phyloP scores from a whole-genome alignment of 1,284 basidiomycete genomes.

The Microbotryomycetes sp. region DNA sequence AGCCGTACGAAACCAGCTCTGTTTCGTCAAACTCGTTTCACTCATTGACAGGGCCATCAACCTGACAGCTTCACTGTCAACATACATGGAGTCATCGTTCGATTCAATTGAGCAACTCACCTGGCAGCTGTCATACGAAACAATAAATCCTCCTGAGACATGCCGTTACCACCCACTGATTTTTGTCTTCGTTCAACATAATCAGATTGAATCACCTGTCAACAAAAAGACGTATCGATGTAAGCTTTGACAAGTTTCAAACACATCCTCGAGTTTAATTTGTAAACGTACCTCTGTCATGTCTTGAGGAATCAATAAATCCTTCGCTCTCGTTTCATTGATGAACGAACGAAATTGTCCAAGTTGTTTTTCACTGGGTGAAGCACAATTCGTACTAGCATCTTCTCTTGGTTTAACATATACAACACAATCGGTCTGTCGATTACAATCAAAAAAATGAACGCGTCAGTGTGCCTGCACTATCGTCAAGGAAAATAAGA shows the following conservation, averaged over 20 bases:
- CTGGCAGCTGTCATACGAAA: constrained; percentile 35
- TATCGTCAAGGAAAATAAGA: constrained; percentile 8
- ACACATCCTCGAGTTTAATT: too few relatives aligned
- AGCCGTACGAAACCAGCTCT: constrained; percentile 43
- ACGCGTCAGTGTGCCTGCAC: constrained; percentile 4
- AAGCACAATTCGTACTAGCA: not conserved
- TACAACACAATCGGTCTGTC: constrained; percentile 35
- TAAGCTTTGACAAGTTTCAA: constrained; percentile 55
- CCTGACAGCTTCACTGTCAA: constrained; percentile 32
- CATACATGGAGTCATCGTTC: constrained; percentile 7
- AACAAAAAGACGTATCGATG: constrained; percentile 50
- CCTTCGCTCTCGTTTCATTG: constrained; percentile 4
- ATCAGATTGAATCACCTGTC: constrained; percentile 64
- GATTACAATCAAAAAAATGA: not conserved
- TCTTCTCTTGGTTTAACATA: constrained; percentile 24
- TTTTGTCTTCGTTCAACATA: constrained; percentile 58
- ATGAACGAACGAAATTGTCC: constrained; percentile 31
- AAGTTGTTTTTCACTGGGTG: constrained; percentile 16
- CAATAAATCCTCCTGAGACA: constrained; percentile 37
- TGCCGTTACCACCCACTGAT: constrained; percentile 20
- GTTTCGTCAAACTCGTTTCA: constrained; percentile 42
- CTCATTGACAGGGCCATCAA: constrained; percentile 45
- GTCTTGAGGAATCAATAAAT: constrained; percentile 26
- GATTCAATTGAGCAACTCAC: constrained; percentile 10
- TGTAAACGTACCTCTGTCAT: constrained; percentile 33